Evolutionary conservation across 441 rosid species (phyloP).

Genomic region (Bocquillonia castaneifolia): DNA sequence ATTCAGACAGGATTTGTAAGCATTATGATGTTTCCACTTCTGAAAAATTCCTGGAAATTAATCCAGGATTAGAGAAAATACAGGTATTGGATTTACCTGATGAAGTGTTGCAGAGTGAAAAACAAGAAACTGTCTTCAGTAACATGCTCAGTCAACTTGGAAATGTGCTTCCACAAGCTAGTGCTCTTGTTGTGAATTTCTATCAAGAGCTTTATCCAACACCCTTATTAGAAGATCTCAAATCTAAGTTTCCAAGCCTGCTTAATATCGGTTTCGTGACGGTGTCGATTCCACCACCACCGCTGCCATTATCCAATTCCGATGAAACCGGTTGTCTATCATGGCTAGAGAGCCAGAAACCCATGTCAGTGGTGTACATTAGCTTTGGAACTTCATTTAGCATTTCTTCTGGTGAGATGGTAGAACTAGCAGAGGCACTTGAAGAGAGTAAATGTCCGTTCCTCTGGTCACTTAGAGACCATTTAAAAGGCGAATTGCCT

Average conservation of each 20-base stretch:
- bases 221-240: conserved; percentile 25
- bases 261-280: conserved; percentile 35
- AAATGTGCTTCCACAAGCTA: conserved; percentile 22
- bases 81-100: conserved; percentile 28
- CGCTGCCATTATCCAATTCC: neutral
- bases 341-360: conserved; percentile 43
- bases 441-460: conserved; percentile 39
- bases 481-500: conserved; percentile 26
- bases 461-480: conserved; percentile 50
- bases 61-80: conserved; percentile 29
- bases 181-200: conserved; percentile 25
- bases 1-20: conserved; percentile 30
- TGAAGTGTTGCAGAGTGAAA: conserved; percentile 17
- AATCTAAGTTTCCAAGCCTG: conserved; percentile 22
- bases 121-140: conserved; percentile 19
- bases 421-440: conserved; percentile 46
- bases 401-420: conserved; percentile 40
- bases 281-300: conserved; percentile 14
- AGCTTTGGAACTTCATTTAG: conserved; percentile 46
- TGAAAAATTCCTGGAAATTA: neutral
- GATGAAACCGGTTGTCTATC: conserved; percentile 32
- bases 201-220: conserved; percentile 30
- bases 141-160: conserved; percentile 24
- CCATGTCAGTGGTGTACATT: conserved; percentile 46
- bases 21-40: neutral